Base-by-base conservation (phyloP, 1,284 basidiomycete species). In the Ganoderma multipileum region DNA sequence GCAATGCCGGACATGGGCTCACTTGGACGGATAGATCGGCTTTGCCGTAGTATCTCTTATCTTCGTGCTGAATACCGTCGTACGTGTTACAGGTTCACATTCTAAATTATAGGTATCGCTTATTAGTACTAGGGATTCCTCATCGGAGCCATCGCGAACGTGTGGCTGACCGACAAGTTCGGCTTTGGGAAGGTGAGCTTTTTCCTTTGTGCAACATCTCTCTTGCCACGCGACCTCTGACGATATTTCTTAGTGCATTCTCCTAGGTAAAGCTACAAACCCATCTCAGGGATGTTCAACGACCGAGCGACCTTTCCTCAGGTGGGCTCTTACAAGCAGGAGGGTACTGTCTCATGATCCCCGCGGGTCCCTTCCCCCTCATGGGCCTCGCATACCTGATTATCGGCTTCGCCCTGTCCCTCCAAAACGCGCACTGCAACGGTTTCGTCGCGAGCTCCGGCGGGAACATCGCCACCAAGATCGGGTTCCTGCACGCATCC, bases 351-450 rank as follows among this genome's bases (percentile, higher is more conserved):
- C 79, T 93, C 39, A 84, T 89, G 71, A 82, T 86, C 16, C 81
- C 89, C 20, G 86, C 86, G 1, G 84, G 87, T 0, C 91, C 92
- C 2, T 94, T 91, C 75, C 90, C 91, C 0, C 82, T 86, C 3
- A 91, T 92, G 71, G 84, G 87, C 11, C 75, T 90, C 30, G 83
- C 85, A 0, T 91, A 86, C 73, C 78, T 83, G 18, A 80, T 92
- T 73, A 89, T 86, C 70, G 91, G 92, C 0, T 85, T 91, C 61
- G 92, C 90, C 0, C 75, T 90, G 54, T 84, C 89, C 3, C 74
- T 89, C 7, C 85, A 86, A 73, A 69, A 88, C 68, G 87, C 87
- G 0, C 86, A 87, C 76, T 82, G 84, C 2, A 88, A 88, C 74
- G 85, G 85, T 3, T 88, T 82, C 68, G 83, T 87, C 14, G 84